Evolutionary conservation across 768 basidiomycete species (phyloP).

Genomic region (Tricholoma furcatifolium): DNA sequence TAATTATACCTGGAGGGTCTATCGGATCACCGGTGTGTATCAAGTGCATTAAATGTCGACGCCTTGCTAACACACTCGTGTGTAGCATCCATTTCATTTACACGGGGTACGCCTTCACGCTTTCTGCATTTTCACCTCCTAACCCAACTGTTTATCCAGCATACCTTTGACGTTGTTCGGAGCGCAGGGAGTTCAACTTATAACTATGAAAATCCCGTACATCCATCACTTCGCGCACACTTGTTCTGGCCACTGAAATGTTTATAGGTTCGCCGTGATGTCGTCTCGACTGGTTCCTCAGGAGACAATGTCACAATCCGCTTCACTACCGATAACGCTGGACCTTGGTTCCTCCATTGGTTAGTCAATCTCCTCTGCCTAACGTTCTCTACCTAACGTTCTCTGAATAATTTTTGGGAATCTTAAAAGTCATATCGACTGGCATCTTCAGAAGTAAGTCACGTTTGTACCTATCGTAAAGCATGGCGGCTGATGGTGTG

Average conservation of each 20-base stretch:
- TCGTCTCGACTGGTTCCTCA: constrained; percentile 9
- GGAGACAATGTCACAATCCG: constrained; percentile 33
- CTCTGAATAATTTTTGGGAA: too few relatives aligned
- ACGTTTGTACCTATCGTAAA: too few relatives aligned
- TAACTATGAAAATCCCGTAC: constrained; percentile 45
- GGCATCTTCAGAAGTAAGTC: too few relatives aligned
- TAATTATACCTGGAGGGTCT: constrained; percentile 36
- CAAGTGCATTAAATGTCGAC: neutral
- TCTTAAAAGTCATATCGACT: too few relatives aligned
- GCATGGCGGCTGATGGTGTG: too few relatives aligned
- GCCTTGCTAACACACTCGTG: constrained; percentile 2
- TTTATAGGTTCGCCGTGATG: constrained; percentile 19
- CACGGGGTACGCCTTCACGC: constrained; percentile 22
- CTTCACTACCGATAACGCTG: constrained; percentile 38
- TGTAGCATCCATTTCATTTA: constrained; percentile 27
- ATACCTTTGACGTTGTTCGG: constrained; percentile 37
- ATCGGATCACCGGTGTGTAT: constrained; percentile 28
- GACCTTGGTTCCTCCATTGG: constrained; percentile 24
- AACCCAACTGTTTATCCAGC: constrained; percentile 18
- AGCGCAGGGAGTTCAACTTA: constrained; percentile 27
- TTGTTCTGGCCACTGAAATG: neutral
- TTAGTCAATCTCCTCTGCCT: neutral
- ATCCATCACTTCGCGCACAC: too few relatives aligned
- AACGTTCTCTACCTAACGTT: neutral
- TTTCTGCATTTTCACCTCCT: neutral